These are phyloP conservation scores for Sugiyamaella xylanicola DNA, from an alignment of 1,139 yeast species.

Conservation along the genomic window DNA sequence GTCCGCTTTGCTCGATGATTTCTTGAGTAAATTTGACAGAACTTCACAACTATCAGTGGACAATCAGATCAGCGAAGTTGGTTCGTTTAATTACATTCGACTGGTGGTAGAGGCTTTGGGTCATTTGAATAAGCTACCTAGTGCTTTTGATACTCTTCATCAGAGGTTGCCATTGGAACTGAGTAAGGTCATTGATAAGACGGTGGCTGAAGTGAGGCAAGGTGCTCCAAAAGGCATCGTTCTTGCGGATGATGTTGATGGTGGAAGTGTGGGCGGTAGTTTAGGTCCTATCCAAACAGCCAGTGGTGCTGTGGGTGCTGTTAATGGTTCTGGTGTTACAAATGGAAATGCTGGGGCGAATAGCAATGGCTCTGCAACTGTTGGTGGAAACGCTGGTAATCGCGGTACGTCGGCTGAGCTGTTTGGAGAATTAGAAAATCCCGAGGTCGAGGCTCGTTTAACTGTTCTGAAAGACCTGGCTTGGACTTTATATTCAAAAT, in stretches of 20 bases:
- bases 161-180: slow-evolving; percentile 54
- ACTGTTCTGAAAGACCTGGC: slow-evolving; percentile 68
- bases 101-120: slow-evolving; percentile 60
- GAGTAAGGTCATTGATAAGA: slow-evolving; percentile 57
- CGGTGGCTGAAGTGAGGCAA: slow-evolving; percentile 64
- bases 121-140: slow-evolving; percentile 63
- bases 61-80: slow-evolving; percentile 44
- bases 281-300: background rate
- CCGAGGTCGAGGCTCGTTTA: slow-evolving; percentile 55
- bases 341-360: background rate
- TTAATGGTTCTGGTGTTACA: background rate
- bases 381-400: background rate
- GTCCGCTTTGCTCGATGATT: slow-evolving; percentile 45
- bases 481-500: slow-evolving; percentile 64
- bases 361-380: background rate
- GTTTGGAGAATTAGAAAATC: slow-evolving; percentile 28
- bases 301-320: slow-evolving; percentile 20
- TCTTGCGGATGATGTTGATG: slow-evolving; percentile 20
- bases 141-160: slow-evolving; percentile 58
- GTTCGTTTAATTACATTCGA: slow-evolving; percentile 60
- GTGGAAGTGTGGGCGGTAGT: background rate
- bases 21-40: slow-evolving; percentile 43
- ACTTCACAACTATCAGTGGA: slow-evolving; percentile 33
- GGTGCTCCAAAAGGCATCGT: slow-evolving; percentile 48
- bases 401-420: background rate